Evolutionary conservation across 2,329 filamentous ascomycete genomes (phyloP), one percentile per base, ranked within the genome.

Genomic region (Diaporthe sp.): DNA sequence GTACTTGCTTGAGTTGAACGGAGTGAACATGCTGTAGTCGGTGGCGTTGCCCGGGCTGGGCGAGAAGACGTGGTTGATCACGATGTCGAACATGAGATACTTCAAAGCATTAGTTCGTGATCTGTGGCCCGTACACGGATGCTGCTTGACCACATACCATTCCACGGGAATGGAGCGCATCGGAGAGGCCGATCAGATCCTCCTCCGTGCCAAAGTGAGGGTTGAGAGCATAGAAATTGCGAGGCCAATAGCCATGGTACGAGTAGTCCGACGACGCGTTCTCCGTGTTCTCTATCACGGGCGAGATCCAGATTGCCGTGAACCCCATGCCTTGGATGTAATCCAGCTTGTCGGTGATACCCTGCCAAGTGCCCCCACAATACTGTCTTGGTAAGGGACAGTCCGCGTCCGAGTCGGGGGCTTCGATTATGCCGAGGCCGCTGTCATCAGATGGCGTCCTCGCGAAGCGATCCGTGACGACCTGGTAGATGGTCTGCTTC

Each of bases 1-100:
- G 73, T 61, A 75, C 22, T 78, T 81, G 81, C 82, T 61, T 19
- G 69, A 72, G 57, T 79, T 77, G 73, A 80, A 80, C 73, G 77
- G 78, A 8, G 62, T 68, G 19, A 68, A 68, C 12, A 68, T 53
- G 57, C 49, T 62, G 71, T 65, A 73, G 9, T 61, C 5, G 31
- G 57, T 65, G 15, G 44, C 37, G 31, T 53, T 51, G 79, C 75
- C 69, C 70, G 73, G 77, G 80, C 79, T 55, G 53, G 69, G 74
- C 62, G 77, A 65, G 78, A 73, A 55, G 74, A 75, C 15, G 80
- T 92, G 89, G 79, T 92, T 92, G 55, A 87, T 85, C 2, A 92
- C 90, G 2, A 92, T 85, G 74, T 92, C 91, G 17, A 91, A 86
- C 91, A 92, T 92, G 46, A 92, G 83, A 75, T 89, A 91, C 62